A percentile compares a stretch with the other conserved stretches of the same genome.
These are phyloP conservation scores for Arachis monticola DNA, from an alignment of 331 rosid genomes.

Conservation along the genomic window DNA sequence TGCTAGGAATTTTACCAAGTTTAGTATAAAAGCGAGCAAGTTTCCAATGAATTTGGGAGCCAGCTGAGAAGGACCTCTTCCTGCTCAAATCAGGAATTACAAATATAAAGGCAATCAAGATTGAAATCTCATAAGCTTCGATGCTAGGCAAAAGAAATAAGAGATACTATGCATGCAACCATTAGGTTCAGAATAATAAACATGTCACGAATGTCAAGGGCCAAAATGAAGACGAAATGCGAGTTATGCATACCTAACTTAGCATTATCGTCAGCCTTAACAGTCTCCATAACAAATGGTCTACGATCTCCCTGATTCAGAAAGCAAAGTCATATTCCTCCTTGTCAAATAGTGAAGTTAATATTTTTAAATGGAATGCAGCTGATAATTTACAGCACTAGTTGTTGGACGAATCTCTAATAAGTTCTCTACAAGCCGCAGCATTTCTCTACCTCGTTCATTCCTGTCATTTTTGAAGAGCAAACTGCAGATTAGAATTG, in stretches of 20 bases:
- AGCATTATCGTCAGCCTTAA: constrained; percentile 94
- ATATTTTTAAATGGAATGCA: constrained; percentile 31
- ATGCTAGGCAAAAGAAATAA: constrained; percentile 21
- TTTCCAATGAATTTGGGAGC: constrained; percentile 90
- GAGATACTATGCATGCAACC: neutral
- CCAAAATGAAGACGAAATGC: constrained; percentile 18
- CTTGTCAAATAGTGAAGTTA: neutral
- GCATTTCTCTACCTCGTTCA: constrained; percentile 94
- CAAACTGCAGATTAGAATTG: constrained; percentile 15
- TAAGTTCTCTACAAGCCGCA: constrained; percentile 67
- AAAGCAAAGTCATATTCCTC: constrained; percentile 19
- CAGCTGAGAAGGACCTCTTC: constrained; percentile 88
- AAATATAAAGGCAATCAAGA: constrained; percentile 25
- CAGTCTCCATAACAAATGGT: constrained; percentile 91
- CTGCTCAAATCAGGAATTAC: constrained; percentile 49
- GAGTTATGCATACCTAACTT: constrained; percentile 66
- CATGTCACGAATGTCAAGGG: constrained; percentile 1
- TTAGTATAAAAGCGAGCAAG: constrained; percentile 79
- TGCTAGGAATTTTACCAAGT: constrained; percentile 65
- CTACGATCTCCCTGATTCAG: constrained; percentile 77
- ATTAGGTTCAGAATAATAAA: neutral
- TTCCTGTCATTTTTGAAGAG: constrained; percentile 62
- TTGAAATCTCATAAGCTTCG: constrained; percentile 17
- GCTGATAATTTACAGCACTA: constrained; percentile 59
- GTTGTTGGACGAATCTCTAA: constrained; percentile 74